These are phyloP conservation scores for Grosmannia clavigera DNA, from an alignment of 2,329 filamentous ascomycete genomes.

Conservation along the genomic window DNA sequence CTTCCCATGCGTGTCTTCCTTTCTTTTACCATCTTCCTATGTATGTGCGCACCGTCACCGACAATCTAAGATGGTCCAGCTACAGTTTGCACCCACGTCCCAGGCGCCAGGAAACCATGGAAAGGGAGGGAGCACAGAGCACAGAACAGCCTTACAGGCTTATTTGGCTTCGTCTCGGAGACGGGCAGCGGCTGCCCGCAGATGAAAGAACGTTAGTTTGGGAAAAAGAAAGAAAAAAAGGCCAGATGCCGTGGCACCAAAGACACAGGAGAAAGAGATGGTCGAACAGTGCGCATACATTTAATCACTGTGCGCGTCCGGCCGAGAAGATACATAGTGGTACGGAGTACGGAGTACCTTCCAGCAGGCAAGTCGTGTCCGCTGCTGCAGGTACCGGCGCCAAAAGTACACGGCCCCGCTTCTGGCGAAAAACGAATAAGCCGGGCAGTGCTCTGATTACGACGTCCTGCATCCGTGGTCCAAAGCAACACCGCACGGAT, in stretches of 20 bases:
- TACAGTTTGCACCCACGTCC: background rate
- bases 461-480: too few relatives aligned
- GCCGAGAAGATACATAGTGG: background rate
- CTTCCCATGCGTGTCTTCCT: too few relatives aligned
- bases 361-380: background rate
- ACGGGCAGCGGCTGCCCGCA: background rate
- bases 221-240: background rate
- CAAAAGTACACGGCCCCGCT: background rate
- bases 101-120: too few relatives aligned
- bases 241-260: background rate
- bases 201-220: background rate
- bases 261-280: background rate
- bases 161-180: background rate
- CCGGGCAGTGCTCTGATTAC: background rate
- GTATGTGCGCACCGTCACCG: background rate
- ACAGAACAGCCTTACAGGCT: background rate
- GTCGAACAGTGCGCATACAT: background rate
- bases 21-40: too few relatives aligned
- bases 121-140: too few relatives aligned
- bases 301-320: background rate
- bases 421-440: background rate
- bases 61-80: background rate
- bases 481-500: background rate
- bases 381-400: background rate
- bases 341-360: too few relatives aligned